Evolutionary conservation across 306 rosid genomes (phyloP), one percentile per base, ranked within the genome.

Genomic region (Senna siamea): DNA sequence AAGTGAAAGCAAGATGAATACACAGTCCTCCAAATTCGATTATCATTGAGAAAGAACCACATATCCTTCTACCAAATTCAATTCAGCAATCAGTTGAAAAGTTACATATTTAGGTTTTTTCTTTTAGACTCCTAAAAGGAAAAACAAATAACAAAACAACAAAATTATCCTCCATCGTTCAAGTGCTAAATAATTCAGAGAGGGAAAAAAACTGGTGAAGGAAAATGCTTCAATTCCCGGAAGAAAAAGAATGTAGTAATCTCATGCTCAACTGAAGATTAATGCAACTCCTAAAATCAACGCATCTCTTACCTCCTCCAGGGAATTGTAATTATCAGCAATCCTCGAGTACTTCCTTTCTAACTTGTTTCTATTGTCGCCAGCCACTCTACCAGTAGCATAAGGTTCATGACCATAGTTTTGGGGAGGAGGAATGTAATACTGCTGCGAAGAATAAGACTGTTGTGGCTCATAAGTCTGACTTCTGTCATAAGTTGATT

Each of bases 271-370:
- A 51, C 66, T 19, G 61, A 56, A 57, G 41, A 57, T 32, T 71
- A 41, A 58, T 17, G 48, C 18, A 72, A 66, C 19, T 34, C 26
- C 6, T 11, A 19, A 32, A 60, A 76, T 37, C 52, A 73, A 50
- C 62, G 72, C 64, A 50, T 80, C 72, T 61, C 74, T 73, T 73
- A 91, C 97, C 94, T 89, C 83, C 10, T 87, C 92, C 57, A 92
- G 76, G 67, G 98, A 94, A 55, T 66, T 68, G 85, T 84, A 94
- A 66, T 81, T 73, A 77, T 94, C 97, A 4, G 90, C 87, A 34
- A 94, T 92, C 82, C 93, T 94, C 0, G 95, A 91, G 79, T 88
- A 94, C 75, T 84, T 87, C 79, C 93, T 83, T 7, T 94, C 98
- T 46, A 94, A 61, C 68, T 55, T 82, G 59, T 17, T 83, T 44